Evolutionary conservation across 192 early-diverging fungal species (phyloP).

Genomic region (Irineochytrium annulatum): DNA sequence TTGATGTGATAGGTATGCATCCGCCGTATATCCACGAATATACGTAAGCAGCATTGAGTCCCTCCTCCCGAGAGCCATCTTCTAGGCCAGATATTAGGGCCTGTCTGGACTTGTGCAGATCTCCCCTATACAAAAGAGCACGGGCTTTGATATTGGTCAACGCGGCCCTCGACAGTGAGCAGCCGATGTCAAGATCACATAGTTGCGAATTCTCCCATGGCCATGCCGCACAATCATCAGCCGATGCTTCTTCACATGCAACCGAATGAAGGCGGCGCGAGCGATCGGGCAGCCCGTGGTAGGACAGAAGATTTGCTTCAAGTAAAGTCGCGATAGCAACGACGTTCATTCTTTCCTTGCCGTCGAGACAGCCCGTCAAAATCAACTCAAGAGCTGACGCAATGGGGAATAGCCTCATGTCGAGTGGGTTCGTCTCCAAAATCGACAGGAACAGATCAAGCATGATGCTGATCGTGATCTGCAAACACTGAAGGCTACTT

Average conservation of each 20-base stretch:
- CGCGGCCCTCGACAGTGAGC: no score
- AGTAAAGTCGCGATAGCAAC: neutral
- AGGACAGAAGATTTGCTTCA: neutral
- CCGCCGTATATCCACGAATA: no score
- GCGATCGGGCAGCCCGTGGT: neutral
- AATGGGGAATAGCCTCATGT: neutral
- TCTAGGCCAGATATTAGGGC: no score
- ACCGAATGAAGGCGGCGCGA: neutral
- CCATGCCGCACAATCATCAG: neutral
- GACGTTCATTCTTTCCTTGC: neutral
- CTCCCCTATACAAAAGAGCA: no score
- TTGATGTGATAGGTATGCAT: no score
- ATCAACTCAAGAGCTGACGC: neutral
- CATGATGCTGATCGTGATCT: neutral
- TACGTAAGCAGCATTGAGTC: no score
- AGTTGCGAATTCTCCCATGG: neutral
- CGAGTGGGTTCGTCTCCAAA: neutral
- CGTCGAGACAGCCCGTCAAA: neutral
- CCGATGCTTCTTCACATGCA: neutral
- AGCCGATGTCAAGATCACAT: neutral
- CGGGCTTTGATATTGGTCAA: no score
- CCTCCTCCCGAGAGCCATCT: no score
- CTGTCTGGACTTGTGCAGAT: no score
- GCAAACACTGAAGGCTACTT: neutral
- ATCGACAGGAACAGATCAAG: neutral